These are phyloP conservation scores for Leptosphaerulina australis DNA, from an alignment of 2,329 filamentous ascomycete genomes.

Conservation along the genomic window DNA sequence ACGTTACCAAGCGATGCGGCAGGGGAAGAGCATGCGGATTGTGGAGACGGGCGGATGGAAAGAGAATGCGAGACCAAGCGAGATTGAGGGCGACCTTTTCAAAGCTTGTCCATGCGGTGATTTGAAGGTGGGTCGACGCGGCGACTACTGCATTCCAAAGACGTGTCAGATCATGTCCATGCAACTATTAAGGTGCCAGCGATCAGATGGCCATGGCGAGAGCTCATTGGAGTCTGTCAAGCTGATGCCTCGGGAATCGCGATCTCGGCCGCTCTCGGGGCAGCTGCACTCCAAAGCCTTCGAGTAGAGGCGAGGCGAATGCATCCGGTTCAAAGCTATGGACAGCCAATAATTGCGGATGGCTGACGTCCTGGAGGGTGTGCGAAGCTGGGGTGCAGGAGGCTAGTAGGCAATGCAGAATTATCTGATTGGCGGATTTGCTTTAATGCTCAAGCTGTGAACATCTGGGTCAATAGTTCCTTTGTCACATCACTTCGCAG, in stretches of 20 bases:
- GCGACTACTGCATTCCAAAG: slow-evolving; percentile 6
- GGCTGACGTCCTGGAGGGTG: slow-evolving; percentile 10
- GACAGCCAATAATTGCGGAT: slow-evolving; percentile 4
- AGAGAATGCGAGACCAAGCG: slow-evolving; percentile 13
- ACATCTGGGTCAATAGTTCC: neutral
- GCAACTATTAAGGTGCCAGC: neutral
- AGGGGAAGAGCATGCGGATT: slow-evolving; percentile 10
- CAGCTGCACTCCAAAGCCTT: slow-evolving; percentile 4
- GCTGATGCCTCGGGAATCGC: slow-evolving; percentile 11
- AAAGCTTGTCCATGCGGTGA: neutral
- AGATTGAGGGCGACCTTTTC: slow-evolving; percentile 13
- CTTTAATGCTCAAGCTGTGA: slow-evolving; percentile 1
- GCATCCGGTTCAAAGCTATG: neutral
- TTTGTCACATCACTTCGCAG: slow-evolving; percentile 6
- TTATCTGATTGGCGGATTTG: slow-evolving; percentile 16
- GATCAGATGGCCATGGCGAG: slow-evolving; percentile 5
- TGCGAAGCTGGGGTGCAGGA: slow-evolving; percentile 20
- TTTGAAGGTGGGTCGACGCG: slow-evolving; percentile 4
- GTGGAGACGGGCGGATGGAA: slow-evolving; percentile 19
- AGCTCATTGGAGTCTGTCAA: neutral
- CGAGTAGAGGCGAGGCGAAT: neutral
- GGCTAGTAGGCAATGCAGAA: slow-evolving; percentile 2
- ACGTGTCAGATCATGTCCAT: slow-evolving; percentile 5
- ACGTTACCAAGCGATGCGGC: slow-evolving; percentile 1
- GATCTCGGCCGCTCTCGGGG: slow-evolving; percentile 6